Percentiles rank a stretch among this genome's conserved stretches.
Evolutionary conservation across 306 rosid species (phyloP).

Genomic region (Betula pendula): DNA sequence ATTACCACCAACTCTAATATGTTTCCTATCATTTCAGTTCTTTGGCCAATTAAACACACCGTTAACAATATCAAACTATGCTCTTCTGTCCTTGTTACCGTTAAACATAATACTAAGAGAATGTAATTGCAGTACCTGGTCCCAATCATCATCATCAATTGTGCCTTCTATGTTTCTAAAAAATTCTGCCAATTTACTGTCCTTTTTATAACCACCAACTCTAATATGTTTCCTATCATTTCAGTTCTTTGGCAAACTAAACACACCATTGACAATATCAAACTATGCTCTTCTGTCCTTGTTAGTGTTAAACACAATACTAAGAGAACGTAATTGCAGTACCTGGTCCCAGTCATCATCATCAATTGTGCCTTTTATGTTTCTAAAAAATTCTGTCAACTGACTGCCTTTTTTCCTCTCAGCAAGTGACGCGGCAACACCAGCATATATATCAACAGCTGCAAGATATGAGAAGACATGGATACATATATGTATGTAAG

Average conservation of each 20-base stretch:
- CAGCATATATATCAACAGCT: conserved; percentile 97
- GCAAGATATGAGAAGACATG: conserved; percentile 34
- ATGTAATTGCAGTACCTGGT: conserved; percentile 62
- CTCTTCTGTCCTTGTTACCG: background rate
- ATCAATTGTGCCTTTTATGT: conserved; percentile 91
- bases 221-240: background rate
- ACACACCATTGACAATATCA: background rate
- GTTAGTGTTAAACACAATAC: background rate
- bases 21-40: background rate
- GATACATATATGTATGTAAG: conserved; percentile 7
- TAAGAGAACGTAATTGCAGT: conserved; percentile 26
- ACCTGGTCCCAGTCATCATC: conserved; percentile 99
- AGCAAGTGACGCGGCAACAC: conserved; percentile 94
- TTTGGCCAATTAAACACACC: background rate
- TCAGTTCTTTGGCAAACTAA: background rate
- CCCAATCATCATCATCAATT: conserved; percentile 95
- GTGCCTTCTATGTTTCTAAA: conserved; percentile 91
- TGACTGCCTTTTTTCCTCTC: conserved; percentile 92
- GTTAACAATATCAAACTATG: background rate
- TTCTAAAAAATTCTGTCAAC: conserved; percentile 87
- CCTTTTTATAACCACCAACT: too few relatives aligned
- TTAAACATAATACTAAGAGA: conserved; percentile 11
- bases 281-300: background rate
- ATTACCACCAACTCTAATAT: background rate
- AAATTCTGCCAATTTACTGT: conserved; percentile 88